Base-by-base conservation (phyloP, 2,329 filamentous ascomycete species). In the Piedraia hortae region DNA sequence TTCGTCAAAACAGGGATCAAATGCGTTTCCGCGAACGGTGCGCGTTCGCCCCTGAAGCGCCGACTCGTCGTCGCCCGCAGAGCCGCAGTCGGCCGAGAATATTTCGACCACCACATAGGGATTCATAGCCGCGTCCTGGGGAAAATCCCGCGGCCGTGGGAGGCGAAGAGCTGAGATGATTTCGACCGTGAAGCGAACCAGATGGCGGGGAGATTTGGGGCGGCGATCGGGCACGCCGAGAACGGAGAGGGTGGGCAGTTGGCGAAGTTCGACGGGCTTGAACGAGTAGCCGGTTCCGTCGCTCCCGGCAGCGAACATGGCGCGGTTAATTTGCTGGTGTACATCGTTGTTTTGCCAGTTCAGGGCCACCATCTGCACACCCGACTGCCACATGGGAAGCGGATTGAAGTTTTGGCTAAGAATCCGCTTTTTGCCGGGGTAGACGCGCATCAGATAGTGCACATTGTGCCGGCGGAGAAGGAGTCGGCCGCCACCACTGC, bases 311-410 rank as follows among this genome's bases (percentile, higher is more conserved):
- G 78, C 72, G 41, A 91, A 97, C 85, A 97, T 93, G 38, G 85
- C 85, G 34, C 85, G 73, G 42, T 93, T 93, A 44, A 93, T 59
- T 41, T 93, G 82, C 62, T 91, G 85, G 20, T 80, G 77, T 10
- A 88, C 57, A 40, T 93, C 85, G 38, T 88, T 91, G 0, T 80
- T 93, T 47, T 97, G 85, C 82, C 85, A 93, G 47, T 97, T 97
- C 30, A 93, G 56, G 1, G 85, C 85, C 8, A 73, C 78, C 82
- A 97, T 93, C 47, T 97, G 85, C 10, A 91, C 85, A 14, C 85
- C 85, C 19, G 77, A 68, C 22, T 82, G 68, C 85, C 85, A 97
- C 42, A 85, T 89, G 29, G 70, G 67, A 31, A 90, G 60, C 1
- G 85, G 85, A 37, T 91, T 78, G 38, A 91, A 93, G 47, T 97